phyloP scores from a whole-genome alignment of 768 basidiomycete genomes.

The Podaxis sp. region DNA sequence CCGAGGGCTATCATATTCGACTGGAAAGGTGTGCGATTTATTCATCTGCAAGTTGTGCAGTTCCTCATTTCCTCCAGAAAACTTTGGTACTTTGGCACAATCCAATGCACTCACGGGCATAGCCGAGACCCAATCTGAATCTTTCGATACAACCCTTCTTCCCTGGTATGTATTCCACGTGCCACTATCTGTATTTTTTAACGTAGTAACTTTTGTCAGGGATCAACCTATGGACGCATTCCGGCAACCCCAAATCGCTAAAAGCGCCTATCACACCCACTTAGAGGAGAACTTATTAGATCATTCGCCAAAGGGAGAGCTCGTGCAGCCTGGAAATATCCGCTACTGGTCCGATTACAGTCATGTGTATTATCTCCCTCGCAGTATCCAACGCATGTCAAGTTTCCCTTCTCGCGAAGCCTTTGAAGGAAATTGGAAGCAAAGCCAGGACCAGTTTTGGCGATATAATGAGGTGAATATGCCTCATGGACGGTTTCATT shows the following conservation, averaged over 20 bases:
- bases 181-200: constrained; percentile 6
- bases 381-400: constrained; percentile 62
- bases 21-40: constrained; percentile 48
- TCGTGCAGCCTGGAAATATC: constrained; percentile 29
- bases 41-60: neutral
- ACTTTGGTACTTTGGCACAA: constrained; percentile 60
- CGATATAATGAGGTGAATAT: constrained; percentile 54
- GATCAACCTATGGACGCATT: constrained; percentile 14
- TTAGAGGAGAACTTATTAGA: constrained; percentile 26
- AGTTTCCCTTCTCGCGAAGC: constrained; percentile 56
- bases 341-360: constrained; percentile 72
- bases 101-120: constrained; percentile 35
- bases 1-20: constrained; percentile 71
- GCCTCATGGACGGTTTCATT: neutral
- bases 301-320: neutral
- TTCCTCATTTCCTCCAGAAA: constrained; percentile 38
- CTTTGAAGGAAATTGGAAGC: constrained; percentile 53
- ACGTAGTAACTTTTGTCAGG: constrained; percentile 6
- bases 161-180: constrained; percentile 10
- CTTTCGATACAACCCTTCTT: constrained; percentile 15
- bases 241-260: constrained; percentile 35
- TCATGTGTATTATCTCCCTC: constrained; percentile 61
- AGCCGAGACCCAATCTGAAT: constrained; percentile 19
- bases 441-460: constrained; percentile 48
- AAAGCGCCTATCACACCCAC: constrained; percentile 53